Percentiles rank a stretch among this genome's conserved stretches.
Conservation (phyloP, 371 early-diverging fungal genomes). For the Mortierella sp. region DNA sequence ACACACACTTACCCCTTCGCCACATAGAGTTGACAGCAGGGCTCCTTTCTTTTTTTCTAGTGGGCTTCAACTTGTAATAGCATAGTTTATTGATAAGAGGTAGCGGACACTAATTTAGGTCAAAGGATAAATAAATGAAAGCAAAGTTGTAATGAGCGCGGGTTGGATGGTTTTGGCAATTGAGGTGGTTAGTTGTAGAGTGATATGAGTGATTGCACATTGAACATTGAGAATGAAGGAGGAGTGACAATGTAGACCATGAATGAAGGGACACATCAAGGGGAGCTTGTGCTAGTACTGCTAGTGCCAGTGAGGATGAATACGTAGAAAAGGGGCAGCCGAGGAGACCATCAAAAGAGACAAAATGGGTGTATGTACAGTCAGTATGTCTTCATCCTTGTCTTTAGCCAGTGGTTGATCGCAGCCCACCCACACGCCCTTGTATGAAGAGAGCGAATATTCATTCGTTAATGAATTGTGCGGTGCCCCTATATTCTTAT, state of each 20-base stretch:
- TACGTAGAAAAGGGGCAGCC: background rate
- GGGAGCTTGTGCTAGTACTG: background rate
- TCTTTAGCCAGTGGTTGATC: conserved; percentile 6
- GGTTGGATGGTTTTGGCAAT: conserved; percentile 9
- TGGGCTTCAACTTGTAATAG: background rate
- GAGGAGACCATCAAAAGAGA: background rate
- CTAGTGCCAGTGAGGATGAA: background rate
- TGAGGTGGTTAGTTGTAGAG: background rate
- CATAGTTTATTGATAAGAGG: background rate
- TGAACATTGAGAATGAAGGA: background rate
- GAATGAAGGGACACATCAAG: background rate
- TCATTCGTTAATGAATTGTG: background rate
- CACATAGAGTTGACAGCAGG: conserved; percentile 5
- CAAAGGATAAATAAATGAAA: conserved; percentile 1
- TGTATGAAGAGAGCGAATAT: background rate
- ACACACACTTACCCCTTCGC: background rate
- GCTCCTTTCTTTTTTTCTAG: background rate
- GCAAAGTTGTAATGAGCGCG: background rate
- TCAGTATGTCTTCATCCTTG: background rate
- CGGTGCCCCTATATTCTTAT: background rate
- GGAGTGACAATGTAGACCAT: background rate
- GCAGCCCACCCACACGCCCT: background rate
- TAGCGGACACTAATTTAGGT: conserved; percentile 6
- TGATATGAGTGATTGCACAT: background rate
- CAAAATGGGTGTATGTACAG: too few species aligned